These are phyloP conservation scores for Solanum gandarillasii DNA, from an alignment of 257 asterid species.

Conservation along the genomic window DNA sequence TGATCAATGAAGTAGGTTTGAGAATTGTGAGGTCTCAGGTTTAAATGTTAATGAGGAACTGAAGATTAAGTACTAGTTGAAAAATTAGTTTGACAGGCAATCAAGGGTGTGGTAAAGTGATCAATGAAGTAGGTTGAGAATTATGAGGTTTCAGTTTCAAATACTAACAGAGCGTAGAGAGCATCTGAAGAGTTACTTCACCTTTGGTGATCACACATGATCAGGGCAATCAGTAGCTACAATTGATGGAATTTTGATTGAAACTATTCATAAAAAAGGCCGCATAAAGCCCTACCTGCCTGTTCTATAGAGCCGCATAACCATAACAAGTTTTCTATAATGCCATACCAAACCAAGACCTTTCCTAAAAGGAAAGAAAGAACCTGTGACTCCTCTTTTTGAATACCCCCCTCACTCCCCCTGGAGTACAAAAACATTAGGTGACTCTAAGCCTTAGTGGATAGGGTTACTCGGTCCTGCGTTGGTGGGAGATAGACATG, in stretches of 20 bases:
- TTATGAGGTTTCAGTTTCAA: not conserved
- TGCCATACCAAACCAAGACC: not conserved
- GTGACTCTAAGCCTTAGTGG: not conserved
- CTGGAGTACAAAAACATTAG: not conserved
- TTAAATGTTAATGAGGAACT: not conserved
- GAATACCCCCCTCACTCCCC: not conserved
- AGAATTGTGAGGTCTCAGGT: not conserved
- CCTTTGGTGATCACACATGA: not conserved
- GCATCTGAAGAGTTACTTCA: not conserved
- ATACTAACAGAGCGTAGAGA: not conserved
- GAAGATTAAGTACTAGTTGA: not conserved
- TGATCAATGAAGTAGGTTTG: not conserved
- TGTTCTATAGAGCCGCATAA: not conserved
- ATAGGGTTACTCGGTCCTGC: not conserved
- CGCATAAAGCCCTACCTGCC: not conserved
- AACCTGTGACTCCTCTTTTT: not conserved
- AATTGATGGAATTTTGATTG: not conserved
- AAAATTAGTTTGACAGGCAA: not conserved
- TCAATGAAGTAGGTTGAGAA: not conserved
- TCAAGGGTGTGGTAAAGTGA: not conserved
- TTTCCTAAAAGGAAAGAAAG: not conserved
- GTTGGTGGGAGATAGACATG: not conserved
- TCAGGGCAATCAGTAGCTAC: not conserved
- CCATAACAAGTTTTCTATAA: not conserved
- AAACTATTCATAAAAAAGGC: not conserved